A percentile compares a stretch with the other conserved stretches of the same genome.
Conservation (phyloP, 768 basidiomycete species). For the Cyathus striatus region DNA sequence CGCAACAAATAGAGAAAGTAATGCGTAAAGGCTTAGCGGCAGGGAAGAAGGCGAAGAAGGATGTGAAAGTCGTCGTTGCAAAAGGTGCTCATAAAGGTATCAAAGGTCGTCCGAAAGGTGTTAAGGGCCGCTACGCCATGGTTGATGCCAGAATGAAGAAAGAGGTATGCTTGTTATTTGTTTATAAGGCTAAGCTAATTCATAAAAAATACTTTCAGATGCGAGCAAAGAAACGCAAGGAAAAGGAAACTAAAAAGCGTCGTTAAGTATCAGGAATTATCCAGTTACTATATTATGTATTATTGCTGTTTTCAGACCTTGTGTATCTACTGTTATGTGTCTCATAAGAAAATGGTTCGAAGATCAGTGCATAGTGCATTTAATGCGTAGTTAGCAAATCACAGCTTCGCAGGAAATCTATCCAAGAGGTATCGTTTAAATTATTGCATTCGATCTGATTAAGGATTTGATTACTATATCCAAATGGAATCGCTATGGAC, state of each 20-base stretch:
- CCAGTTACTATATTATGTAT: too few species aligned
- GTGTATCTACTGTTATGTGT: not conserved
- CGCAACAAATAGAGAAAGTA: conserved; percentile 86
- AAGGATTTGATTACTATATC: conserved; percentile 3
- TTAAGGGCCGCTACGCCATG: conserved; percentile 94
- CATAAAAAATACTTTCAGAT: conserved; percentile 36
- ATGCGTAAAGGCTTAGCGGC: conserved; percentile 77
- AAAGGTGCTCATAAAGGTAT: conserved; percentile 86
- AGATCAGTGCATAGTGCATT: too few species aligned
- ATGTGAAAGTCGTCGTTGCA: conserved; percentile 86
- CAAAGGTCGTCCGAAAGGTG: conserved; percentile 91
- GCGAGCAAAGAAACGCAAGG: conserved; percentile 77
- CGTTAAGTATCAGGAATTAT: too few species aligned
- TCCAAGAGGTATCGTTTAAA: conserved; percentile 37
- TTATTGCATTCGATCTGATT: conserved; percentile 39
- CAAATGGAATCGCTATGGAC: not conserved
- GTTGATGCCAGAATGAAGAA: conserved; percentile 92
- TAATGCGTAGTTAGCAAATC: conserved; percentile 28
- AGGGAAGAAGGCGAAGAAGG: conserved; percentile 62
- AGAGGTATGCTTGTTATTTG: conserved; percentile 50
- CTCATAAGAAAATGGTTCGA: not conserved
- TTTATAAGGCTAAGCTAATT: not conserved
- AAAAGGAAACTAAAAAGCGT: too few species aligned
- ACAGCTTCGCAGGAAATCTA: conserved; percentile 24
- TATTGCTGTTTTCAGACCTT: too few species aligned